Percentiles rank a stretch among this genome's conserved stretches.
Evolutionary conservation across 495 filamentous ascomycete species (phyloP).

Genomic region (Penicillium taxi): DNA sequence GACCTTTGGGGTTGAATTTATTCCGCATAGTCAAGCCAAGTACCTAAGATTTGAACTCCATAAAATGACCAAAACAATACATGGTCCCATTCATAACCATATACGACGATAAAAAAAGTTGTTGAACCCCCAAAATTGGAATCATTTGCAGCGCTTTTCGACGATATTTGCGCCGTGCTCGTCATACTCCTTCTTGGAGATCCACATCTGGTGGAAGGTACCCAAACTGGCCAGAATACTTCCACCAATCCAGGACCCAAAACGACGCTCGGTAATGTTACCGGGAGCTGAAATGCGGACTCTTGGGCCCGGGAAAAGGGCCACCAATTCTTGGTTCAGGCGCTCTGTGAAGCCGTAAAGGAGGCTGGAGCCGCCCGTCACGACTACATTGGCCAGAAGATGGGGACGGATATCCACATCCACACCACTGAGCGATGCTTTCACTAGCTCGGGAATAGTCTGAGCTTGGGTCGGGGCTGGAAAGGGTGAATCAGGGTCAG

Average conservation of each 20-base stretch:
- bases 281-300: slow-evolving; percentile 80
- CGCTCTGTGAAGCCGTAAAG: slow-evolving; percentile 86
- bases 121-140: not conserved
- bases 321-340: slow-evolving; percentile 70
- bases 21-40: slow-evolving; percentile 12
- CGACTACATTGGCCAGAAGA: slow-evolving; percentile 81
- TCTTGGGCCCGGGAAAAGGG: slow-evolving; percentile 68
- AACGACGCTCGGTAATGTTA: slow-evolving; percentile 77
- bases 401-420: slow-evolving; percentile 84
- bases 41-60: slow-evolving; percentile 14
- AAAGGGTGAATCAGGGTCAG: slow-evolving; percentile 36
- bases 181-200: slow-evolving; percentile 63
- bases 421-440: slow-evolving; percentile 63
- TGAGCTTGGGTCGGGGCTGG: slow-evolving; percentile 54
- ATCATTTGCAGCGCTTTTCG: slow-evolving; percentile 55
- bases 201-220: slow-evolving; percentile 99
- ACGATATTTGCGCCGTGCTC: slow-evolving; percentile 52
- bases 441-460: slow-evolving; percentile 72
- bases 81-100: slow-evolving; percentile 10
- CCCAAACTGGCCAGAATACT: slow-evolving; percentile 94
- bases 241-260: slow-evolving; percentile 91
- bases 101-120: not conserved
- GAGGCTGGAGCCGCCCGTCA: slow-evolving; percentile 78
- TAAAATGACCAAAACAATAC: slow-evolving; percentile 9
- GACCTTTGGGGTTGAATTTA: slow-evolving; percentile 6